These are phyloP conservation scores for Scheffersomyces titani DNA, from an alignment of 1,139 yeast genomes.

Conservation along the genomic window DNA sequence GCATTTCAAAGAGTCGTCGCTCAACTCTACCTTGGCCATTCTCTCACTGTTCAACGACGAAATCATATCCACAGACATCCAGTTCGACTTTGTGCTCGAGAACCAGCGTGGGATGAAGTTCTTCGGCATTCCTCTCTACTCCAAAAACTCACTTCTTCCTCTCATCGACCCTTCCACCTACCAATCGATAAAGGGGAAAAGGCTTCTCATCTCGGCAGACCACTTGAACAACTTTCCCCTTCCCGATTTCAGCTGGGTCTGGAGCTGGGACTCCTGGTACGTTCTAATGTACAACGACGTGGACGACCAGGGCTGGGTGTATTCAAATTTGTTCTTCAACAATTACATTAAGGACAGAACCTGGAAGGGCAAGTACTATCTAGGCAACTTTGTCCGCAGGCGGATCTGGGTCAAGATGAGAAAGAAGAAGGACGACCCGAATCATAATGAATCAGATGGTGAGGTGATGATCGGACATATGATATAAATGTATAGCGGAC, in stretches of 20 bases:
- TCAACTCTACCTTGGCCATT: conserved; percentile 4
- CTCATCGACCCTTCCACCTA: conserved; percentile 57
- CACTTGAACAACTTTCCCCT: conserved; percentile 50
- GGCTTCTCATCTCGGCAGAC: conserved; percentile 29
- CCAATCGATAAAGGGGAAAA: conserved; percentile 34
- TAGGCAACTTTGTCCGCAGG: conserved; percentile 58
- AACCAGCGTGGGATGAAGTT: conserved; percentile 70
- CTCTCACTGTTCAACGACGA: conserved; percentile 10
- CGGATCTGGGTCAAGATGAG: conserved; percentile 61
- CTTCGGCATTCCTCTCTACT: conserved; percentile 65
- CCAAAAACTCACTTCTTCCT: conserved; percentile 57
- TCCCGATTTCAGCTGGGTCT: conserved; percentile 68
- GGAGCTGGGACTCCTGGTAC: conserved; percentile 77
- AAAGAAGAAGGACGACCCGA: conserved; percentile 6
- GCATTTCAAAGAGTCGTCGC: conserved; percentile 2
- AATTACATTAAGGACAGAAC: conserved; percentile 41
- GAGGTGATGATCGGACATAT: neutral
- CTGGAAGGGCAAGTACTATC: conserved; percentile 63
- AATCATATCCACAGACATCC: conserved; percentile 9
- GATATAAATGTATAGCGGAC: neutral
- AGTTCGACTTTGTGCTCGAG: conserved; percentile 53
- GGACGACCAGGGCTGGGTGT: conserved; percentile 80
- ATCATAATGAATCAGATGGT: neutral
- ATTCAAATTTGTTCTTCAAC: conserved; percentile 51
- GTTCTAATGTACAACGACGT: conserved; percentile 69